Evolutionary conservation across 1,284 basidiomycete genomes (phyloP).

Genomic region (Prillingera fragicola): DNA sequence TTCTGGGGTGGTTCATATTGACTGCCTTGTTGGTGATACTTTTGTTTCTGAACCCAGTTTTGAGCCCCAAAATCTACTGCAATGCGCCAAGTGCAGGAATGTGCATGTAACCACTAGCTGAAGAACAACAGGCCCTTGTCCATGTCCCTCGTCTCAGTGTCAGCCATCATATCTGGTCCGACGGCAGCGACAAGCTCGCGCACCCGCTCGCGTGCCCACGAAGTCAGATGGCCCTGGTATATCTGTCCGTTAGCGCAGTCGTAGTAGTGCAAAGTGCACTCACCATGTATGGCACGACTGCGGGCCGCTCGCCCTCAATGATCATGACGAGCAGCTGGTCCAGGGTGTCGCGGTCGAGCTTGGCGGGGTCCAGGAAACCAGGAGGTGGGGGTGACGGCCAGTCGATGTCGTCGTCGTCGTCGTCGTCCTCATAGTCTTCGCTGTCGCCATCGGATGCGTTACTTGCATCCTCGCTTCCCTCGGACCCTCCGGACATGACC

Average conservation of each 20-base stretch:
- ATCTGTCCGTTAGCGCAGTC: conserved; percentile 3
- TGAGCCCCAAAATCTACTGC: no score
- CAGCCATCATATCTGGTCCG: conserved; percentile 11
- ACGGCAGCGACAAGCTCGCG: conserved; percentile 12
- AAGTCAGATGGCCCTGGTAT: conserved; percentile 2
- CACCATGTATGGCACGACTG: conserved; percentile 8
- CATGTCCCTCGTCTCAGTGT: not conserved
- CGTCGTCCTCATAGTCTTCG: conserved; percentile 11
- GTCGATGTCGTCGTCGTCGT: conserved; percentile 13
- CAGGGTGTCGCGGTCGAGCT: conserved; percentile 10
- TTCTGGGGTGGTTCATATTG: no score
- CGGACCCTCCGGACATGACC: not conserved
- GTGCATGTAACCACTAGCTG: not conserved
- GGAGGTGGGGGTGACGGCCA: conserved; percentile 39
- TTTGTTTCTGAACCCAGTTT: no score
- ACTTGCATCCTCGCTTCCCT: not conserved
- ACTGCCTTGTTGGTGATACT: no score
- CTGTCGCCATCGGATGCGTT: conserved; percentile 3
- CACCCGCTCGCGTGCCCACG: not conserved
- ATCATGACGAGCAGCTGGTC: conserved; percentile 27
- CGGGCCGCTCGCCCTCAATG: not conserved
- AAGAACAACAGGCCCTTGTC: conserved; percentile 9
- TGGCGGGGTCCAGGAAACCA: conserved; percentile 19
- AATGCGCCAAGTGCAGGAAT: no score
- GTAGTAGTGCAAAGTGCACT: not conserved